These are phyloP conservation scores for Candida dubliniensis DNA, from an alignment of 1,139 yeast genomes.

Conservation along the genomic window DNA sequence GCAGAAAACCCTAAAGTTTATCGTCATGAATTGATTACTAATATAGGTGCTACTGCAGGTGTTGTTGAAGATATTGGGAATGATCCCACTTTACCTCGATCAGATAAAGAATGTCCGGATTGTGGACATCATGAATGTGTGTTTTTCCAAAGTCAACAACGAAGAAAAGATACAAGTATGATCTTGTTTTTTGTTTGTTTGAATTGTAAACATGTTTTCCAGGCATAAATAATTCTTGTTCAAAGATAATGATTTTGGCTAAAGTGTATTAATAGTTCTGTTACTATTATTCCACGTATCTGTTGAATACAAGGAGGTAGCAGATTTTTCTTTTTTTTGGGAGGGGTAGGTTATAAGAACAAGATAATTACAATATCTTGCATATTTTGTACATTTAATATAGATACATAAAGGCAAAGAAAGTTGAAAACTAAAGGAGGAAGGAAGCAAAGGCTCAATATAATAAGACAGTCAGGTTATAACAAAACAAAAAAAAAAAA, in stretches of 20 bases:
- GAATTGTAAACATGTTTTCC: constrained; percentile 77
- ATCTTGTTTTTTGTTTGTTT: constrained; percentile 90
- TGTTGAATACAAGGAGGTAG: too few relatives aligned
- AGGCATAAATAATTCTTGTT: constrained; percentile 22
- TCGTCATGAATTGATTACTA: constrained; percentile 88
- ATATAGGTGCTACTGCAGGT: constrained; percentile 94
- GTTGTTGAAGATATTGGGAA: constrained; percentile 94
- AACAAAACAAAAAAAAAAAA: not conserved
- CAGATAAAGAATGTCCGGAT: constrained; percentile 88
- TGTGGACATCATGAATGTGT: constrained; percentile 91
- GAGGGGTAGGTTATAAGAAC: too few relatives aligned
- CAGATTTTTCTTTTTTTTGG: too few relatives aligned
- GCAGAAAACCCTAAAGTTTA: constrained; percentile 90
- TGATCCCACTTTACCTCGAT: constrained; percentile 94
- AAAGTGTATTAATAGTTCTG: not conserved
- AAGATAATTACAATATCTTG: not conserved
- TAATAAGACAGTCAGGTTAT: too few relatives aligned
- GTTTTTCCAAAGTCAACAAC: constrained; percentile 94
- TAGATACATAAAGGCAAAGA: not conserved
- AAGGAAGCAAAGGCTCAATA: too few relatives aligned
- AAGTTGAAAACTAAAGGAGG: too few relatives aligned
- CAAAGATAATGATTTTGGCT: not conserved
- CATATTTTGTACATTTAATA: not conserved
- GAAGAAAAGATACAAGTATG: constrained; percentile 94
- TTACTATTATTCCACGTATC: not conserved